A percentile compares a stretch with the other conserved stretches of the same genome.
phyloP scores from a whole-genome alignment of 768 basidiomycete genomes.

The Rhodotorula paludigena region DNA sequence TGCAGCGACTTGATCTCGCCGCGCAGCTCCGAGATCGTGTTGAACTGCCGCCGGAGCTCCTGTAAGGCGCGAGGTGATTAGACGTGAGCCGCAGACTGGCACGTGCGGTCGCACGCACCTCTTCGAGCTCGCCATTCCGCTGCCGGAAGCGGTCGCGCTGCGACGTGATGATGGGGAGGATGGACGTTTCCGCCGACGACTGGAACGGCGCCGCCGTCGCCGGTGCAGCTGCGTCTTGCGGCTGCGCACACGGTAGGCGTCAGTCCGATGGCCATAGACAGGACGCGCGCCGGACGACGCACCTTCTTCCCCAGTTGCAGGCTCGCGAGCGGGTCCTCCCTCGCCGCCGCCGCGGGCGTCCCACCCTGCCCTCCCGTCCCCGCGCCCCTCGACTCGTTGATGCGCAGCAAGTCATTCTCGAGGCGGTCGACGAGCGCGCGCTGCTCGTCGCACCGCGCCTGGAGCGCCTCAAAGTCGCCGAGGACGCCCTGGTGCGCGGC shows the following conservation, averaged over 20 bases:
- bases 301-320: conserved; percentile 65
- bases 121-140: conserved; percentile 93
- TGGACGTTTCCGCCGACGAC: conserved; percentile 79
- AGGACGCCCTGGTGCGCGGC: conserved; percentile 59
- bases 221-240: background rate
- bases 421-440: conserved; percentile 77
- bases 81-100: background rate
- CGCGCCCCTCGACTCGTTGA: conserved; percentile 57
- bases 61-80: conserved; percentile 43
- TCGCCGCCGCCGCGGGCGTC: conserved; percentile 31
- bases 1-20: conserved; percentile 86
- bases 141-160: conserved; percentile 97
- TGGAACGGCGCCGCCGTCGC: conserved; percentile 58
- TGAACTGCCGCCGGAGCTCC: conserved; percentile 94
- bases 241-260: background rate
- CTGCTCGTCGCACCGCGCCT: conserved; percentile 70
- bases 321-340: conserved; percentile 61
- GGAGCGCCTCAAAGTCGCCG: conserved; percentile 58
- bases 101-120: conserved; percentile 53
- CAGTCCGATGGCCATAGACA: background rate
- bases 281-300: background rate
- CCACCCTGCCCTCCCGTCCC: background rate
- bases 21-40: conserved; percentile 87
- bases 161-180: conserved; percentile 95
- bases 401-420: conserved; percentile 79